phyloP scores from a whole-genome alignment of 257 asterid genomes.

The Salvia hispanica region DNA sequence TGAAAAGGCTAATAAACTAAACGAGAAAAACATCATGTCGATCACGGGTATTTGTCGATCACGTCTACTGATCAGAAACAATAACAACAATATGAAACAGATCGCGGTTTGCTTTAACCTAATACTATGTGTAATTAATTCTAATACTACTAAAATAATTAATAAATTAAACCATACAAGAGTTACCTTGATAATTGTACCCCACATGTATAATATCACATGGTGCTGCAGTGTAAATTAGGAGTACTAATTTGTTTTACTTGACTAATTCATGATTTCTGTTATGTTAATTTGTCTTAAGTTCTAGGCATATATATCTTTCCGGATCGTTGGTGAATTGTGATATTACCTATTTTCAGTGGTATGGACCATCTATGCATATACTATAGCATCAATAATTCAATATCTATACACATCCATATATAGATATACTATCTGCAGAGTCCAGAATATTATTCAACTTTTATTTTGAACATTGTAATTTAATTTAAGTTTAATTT shows the following conservation, averaged over 20 bases:
- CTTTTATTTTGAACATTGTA: no score
- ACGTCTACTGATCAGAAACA: slow-evolving; percentile 9
- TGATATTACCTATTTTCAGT: slow-evolving; percentile 21
- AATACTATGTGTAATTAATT: no score
- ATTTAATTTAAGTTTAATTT: no score
- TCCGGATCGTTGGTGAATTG: slow-evolving; percentile 25
- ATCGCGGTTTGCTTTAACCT: no score
- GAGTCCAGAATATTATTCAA: slow-evolving; percentile 21
- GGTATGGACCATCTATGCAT: slow-evolving; percentile 4
- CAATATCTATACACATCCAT: background rate
- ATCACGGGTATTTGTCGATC: slow-evolving; percentile 4
- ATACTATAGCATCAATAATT: background rate
- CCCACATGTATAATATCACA: slow-evolving; percentile 37
- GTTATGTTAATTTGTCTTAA: slow-evolving; percentile 31
- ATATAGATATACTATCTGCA: background rate
- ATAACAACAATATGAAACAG: background rate
- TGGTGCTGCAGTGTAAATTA: slow-evolving; percentile 33
- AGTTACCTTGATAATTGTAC: slow-evolving; percentile 12
- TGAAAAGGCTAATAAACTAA: background rate
- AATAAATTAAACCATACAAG: background rate
- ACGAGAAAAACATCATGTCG: slow-evolving; percentile 9
- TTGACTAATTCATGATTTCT: slow-evolving; percentile 15
- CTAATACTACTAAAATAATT: background rate
- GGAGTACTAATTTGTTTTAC: background rate
- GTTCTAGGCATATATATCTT: slow-evolving; percentile 23